Conservation (phyloP, 495 filamentous ascomycete genomes). For the Trichoderma reesei region DNA sequence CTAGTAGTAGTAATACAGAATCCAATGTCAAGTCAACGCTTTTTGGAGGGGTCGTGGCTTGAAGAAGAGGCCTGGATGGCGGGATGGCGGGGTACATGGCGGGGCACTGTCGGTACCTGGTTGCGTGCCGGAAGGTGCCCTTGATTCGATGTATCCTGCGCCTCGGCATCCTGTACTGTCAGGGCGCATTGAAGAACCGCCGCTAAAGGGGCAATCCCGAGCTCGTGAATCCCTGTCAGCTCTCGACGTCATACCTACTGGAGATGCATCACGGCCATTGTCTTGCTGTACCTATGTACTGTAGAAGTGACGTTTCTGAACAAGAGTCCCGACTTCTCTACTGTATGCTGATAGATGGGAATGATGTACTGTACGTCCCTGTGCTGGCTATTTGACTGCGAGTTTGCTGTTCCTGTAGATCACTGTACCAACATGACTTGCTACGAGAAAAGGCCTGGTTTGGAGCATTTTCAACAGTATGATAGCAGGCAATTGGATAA, state of each 20-base stretch:
- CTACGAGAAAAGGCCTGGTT: too few relatives aligned
- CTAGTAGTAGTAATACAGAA: not conserved
- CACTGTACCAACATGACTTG: too few relatives aligned
- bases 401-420: too few relatives aligned
- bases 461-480: too few relatives aligned
- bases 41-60: not conserved
- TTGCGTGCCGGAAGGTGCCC: not conserved
- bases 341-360: too few relatives aligned
- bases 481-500: too few relatives aligned
- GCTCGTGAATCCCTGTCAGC: not conserved
- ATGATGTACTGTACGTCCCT: too few relatives aligned
- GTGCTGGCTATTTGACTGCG: too few relatives aligned
- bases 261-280: not conserved
- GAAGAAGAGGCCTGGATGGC: not conserved
- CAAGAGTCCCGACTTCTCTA: too few relatives aligned
- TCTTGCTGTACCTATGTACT: not conserved
- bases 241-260: not conserved
- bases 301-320: not conserved
- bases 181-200: not conserved
- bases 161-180: not conserved
- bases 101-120: not conserved
- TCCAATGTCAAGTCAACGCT: not conserved
- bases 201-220: slow-evolving; percentile 1
- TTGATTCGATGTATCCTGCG: not conserved
- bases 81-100: slow-evolving; percentile 2